A percentile compares a stretch with the other conserved stretches of the same genome.
Conservation (phyloP, 108 stramenopile species). For the Conticribra weissflogii region DNA sequence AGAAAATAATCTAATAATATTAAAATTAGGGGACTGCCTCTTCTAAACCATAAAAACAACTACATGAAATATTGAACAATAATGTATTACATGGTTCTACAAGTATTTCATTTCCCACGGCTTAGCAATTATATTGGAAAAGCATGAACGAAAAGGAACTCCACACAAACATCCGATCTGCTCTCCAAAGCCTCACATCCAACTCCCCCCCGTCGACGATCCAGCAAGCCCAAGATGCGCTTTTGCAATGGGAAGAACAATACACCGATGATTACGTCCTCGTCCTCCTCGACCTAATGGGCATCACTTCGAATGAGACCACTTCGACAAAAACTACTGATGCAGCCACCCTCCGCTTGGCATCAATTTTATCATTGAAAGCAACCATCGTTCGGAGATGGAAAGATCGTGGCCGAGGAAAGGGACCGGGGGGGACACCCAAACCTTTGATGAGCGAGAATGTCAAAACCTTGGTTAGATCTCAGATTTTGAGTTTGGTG, state of each 20-base stretch:
- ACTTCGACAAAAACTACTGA: too few relatives aligned
- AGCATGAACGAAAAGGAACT: background rate
- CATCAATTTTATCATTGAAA: constrained; percentile 36
- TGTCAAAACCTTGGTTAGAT: constrained; percentile 23
- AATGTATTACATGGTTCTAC: background rate
- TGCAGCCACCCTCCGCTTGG: constrained; percentile 24
- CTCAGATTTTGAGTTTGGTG: constrained; percentile 22
- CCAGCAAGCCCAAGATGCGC: constrained; percentile 36
- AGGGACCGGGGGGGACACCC: background rate
- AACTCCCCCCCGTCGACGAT: constrained; percentile 4
- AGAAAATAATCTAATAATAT: too few relatives aligned
- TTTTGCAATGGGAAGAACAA: constrained; percentile 23
- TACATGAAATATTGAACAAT: background rate
- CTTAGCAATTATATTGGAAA: too few relatives aligned
- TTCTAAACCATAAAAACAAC: too few relatives aligned
- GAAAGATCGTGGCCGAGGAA: constrained; percentile 43
- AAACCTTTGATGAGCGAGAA: constrained; percentile 24
- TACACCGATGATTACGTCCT: constrained; percentile 26
- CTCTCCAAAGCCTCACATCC: constrained; percentile 37
- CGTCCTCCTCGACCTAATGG: constrained; percentile 6
- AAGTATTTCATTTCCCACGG: background rate
- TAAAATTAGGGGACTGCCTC: too few relatives aligned
- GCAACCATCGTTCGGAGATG: constrained; percentile 35
- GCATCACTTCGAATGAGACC: background rate
- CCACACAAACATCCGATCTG: constrained; percentile 17